Evolutionary conservation across 345 rosid species (phyloP), one percentile per base, ranked within the genome.

Genomic region (Moricandia arvensis): DNA sequence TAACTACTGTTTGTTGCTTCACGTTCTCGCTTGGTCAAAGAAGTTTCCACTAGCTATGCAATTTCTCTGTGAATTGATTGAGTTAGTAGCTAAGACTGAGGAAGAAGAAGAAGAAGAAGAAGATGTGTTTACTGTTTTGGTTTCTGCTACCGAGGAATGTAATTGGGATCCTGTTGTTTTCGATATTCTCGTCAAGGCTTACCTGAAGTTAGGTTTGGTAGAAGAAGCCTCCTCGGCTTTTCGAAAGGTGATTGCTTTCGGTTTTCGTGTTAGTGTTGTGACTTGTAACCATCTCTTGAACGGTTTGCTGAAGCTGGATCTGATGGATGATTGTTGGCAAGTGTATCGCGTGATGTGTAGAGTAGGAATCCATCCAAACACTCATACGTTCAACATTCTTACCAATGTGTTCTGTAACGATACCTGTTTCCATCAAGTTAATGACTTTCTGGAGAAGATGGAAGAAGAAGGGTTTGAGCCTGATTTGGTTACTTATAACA

Each of bases 401-500:
- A 91, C 91, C 15, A 82, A 84, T 80, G 86, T 77, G 66, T 85
- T n/a, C 61, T 91, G 98, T 76, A 81, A 70, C 21, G 79, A 75
- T 43, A 85, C 88, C 1, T 80, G 82, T 75, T 76, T 80, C 1
- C 65, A 55, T 62, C 81, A 81, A 82, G 90, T 91, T 79, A 80
- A 86, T 73, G 90, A 84, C 4, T 94, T 94, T 70, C 45, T 94
- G 78, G 97, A 94, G 85, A 89, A 81, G 82, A 90, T 94, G 90
- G 98, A 94, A 79, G 97, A 94, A 79, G 97, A 91, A 85, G 98
- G 97, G 0, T 94, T 91, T 73, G 93, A 86, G 76, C 96, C 92
- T 0, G 97, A 94, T 81, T 75, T 90, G 66, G 97, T 94, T 38
- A 90, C 98, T 4, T 94, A 91, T 67, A 94, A 94, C 57, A 91